Percentiles rank a stretch among this genome's conserved stretches.
Evolutionary conservation across 1,139 yeast species (phyloP).

Genomic region (Scheffersomyces segobiensis): DNA sequence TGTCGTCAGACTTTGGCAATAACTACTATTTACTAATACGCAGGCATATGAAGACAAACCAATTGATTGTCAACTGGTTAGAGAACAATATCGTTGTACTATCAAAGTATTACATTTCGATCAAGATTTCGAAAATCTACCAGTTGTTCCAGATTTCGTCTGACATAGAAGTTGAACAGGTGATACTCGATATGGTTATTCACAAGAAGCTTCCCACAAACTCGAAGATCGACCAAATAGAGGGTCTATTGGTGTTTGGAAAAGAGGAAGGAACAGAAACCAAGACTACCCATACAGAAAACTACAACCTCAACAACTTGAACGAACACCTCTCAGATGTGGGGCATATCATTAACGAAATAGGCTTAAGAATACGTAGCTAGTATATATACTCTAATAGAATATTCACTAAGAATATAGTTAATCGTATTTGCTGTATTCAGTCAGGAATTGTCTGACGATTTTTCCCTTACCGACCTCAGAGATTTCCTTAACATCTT

Average conservation of each 20-base stretch:
- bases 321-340: constrained; percentile 25
- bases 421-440: constrained; percentile 21
- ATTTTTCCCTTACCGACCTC: constrained; percentile 23
- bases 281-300: background rate
- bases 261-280: constrained; percentile 5
- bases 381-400: background rate
- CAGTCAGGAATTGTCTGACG: constrained; percentile 28
- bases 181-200: constrained; percentile 36
- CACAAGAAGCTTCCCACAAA: constrained; percentile 30
- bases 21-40: background rate
- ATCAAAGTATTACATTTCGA: constrained; percentile 28
- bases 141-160: constrained; percentile 14
- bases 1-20: background rate
- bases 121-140: constrained; percentile 19
- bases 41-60: background rate
- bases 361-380: constrained; percentile 4
- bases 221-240: constrained; percentile 35
- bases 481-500: constrained; percentile 28
- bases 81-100: constrained; percentile 34
- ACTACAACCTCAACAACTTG: constrained; percentile 6
- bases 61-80: constrained; percentile 24
- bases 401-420: background rate
- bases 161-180: constrained; percentile 19
- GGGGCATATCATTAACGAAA: constrained; percentile 21
- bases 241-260: constrained; percentile 26